Percentiles rank a stretch among this genome's conserved stretches.
phyloP scores from a whole-genome alignment of 2,329 filamentous ascomycete species.

The Emergomyces orientalis region DNA sequence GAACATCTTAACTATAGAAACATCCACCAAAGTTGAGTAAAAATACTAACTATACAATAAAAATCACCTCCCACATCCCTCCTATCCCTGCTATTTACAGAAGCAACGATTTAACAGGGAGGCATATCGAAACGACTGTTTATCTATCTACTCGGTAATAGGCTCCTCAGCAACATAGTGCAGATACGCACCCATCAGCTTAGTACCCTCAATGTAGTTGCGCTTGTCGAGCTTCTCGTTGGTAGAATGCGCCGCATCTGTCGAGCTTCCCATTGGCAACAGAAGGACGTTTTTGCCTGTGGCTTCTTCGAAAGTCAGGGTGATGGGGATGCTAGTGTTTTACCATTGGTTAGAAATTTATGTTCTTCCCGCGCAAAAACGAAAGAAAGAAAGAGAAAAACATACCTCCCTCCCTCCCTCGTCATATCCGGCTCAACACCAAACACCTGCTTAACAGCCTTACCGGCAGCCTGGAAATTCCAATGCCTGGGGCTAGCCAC shows the following conservation, averaged over 20 bases:
- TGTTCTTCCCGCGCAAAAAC: background rate
- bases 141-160: conserved; percentile 26
- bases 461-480: conserved; percentile 92
- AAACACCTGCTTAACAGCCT: conserved; percentile 94
- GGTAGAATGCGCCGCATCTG: conserved; percentile 91
- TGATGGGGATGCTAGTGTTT: conserved; percentile 75
- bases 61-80: background rate
- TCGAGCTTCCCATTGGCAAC: conserved; percentile 93
- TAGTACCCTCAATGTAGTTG: conserved; percentile 98
- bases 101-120: background rate
- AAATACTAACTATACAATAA: background rate
- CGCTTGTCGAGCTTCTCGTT: conserved; percentile 96
- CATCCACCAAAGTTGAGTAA: background rate
- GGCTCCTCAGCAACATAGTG: conserved; percentile 94
- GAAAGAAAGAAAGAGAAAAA: conserved; percentile 11
- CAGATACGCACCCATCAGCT: conserved; percentile 86
- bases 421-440: conserved; percentile 90
- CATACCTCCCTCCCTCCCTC: conserved; percentile 80
- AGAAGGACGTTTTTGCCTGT: conserved; percentile 96
- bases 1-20: background rate
- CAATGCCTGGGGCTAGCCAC: conserved; percentile 95
- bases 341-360: conserved; percentile 13
- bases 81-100: background rate
- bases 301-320: conserved; percentile 92
- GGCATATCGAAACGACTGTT: background rate